Evolutionary conservation across 2,329 filamentous ascomycete genomes (phyloP).

Genomic region (Calonectria pauciramosa): DNA sequence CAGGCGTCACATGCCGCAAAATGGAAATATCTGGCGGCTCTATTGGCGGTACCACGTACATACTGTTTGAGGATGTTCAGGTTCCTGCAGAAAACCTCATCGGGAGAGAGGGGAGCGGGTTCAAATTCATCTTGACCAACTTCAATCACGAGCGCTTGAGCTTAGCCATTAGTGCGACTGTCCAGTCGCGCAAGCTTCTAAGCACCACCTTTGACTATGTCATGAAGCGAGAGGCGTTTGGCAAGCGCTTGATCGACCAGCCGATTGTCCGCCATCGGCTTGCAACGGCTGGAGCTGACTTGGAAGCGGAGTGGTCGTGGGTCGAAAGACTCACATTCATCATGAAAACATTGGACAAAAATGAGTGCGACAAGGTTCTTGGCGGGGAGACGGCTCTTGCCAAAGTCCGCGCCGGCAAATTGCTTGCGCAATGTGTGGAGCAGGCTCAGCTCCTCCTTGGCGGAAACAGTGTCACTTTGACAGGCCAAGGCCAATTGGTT

Average conservation of each 20-base stretch:
- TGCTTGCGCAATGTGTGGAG: neutral
- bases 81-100: neutral
- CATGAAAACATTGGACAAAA: neutral
- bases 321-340: neutral
- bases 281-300: neutral
- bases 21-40: neutral
- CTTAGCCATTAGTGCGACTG: neutral
- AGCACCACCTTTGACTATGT: slow-evolving; percentile 1
- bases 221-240: slow-evolving; percentile 5
- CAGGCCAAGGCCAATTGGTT: neutral
- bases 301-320: slow-evolving; percentile 5
- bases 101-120: neutral
- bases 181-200: neutral
- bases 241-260: slow-evolving; percentile 10
- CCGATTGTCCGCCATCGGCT: slow-evolving; percentile 3
- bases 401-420: neutral
- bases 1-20: neutral
- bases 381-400: neutral
- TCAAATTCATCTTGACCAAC: slow-evolving; percentile 7
- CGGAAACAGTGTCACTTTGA: slow-evolving; percentile 4
- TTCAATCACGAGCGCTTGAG: slow-evolving; percentile 11
- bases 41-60: neutral
- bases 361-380: neutral
- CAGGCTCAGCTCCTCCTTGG: neutral
- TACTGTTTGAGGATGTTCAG: neutral